Base-by-base conservation (phyloP, 345 rosid species). In the Syzygium oleosum region DNA sequence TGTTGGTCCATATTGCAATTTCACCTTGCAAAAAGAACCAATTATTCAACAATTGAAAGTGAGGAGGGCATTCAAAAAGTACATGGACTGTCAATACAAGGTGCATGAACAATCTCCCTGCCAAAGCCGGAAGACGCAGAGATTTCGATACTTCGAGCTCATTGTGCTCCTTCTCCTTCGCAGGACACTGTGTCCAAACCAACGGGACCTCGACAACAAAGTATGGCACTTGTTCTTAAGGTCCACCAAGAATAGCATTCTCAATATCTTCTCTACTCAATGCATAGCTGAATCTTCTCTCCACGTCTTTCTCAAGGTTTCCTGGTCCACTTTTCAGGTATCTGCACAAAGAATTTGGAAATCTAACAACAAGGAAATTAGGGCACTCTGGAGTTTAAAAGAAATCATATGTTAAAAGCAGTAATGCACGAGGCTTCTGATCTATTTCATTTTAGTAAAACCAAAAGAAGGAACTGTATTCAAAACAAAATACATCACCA, bases 211-310 rank as follows among this genome's bases (percentile, higher is more conserved):
- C 7, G 49, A 38, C 22, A 78, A 38, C 22, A 78, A 61, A 68
- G 52, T 51, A 51, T 6, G 22, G 16, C 53, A 15, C 15, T 49
- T 23, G 85, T 49, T 73, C 84, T 86, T 54, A 97, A 84, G 99
- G 99, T 90, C 99, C 99, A 86, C 99, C 99, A 11, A 96, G 97
- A 78, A 95, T 94, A 86, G 99, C 99, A 52, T 97, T 97, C 91
- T 97, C 96, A 0, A 95, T 94, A 91, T 97, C 99, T 85, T 96
- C 97, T 90, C 99, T 93, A 85, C 98, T 97, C 91, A 97, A 90
- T 38, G 99, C 98, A 87, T 97, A 96, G 73, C 98, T 97, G 93
- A 97, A 98, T 91, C 99, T 95, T 90, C 99, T 95, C 90, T 96
- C 99, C 85, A 97, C 89, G 65, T 97, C 99, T 87, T 95, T 96